Percentiles rank a stretch among this genome's conserved stretches.
phyloP scores from a whole-genome alignment of 495 filamentous ascomycete genomes.

The Parathielavia appendiculata region DNA sequence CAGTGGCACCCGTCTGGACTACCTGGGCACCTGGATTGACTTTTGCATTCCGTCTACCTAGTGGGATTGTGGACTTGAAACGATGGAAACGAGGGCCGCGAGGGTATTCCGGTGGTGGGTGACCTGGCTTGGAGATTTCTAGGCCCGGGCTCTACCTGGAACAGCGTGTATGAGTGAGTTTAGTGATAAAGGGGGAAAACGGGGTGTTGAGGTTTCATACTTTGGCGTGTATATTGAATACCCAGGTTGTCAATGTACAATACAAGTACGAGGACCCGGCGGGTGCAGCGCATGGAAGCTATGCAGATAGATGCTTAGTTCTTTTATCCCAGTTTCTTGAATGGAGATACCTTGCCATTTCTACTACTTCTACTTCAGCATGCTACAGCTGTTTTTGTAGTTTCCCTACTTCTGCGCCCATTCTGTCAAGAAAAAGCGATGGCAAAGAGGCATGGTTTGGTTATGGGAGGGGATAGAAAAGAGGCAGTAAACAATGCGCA shows the following conservation, averaged over 20 bases:
- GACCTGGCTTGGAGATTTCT: too few species aligned
- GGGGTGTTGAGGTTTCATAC: background rate
- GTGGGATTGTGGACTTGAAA: background rate
- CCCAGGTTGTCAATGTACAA: background rate
- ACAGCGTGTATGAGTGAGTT: too few species aligned
- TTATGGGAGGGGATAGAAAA: background rate
- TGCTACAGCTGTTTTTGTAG: too few species aligned
- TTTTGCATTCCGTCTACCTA: constrained; percentile 54
- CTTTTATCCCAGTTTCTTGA: too few species aligned
- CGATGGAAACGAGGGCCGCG: background rate
- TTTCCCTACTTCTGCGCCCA: background rate
- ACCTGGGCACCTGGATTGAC: constrained; percentile 81
- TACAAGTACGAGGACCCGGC: background rate
- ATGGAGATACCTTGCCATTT: too few species aligned
- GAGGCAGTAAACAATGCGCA: constrained; percentile 15
- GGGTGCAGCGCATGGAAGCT: too few species aligned
- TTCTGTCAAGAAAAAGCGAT: background rate
- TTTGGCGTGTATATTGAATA: background rate
- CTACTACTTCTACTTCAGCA: too few species aligned
- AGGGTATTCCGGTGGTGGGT: background rate
- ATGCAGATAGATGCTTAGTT: too few species aligned
- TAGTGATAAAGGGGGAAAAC: too few species aligned
- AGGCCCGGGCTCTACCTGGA: too few species aligned
- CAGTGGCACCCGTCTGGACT: constrained; percentile 54
- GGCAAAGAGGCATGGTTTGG: background rate